Evolutionary conservation across 495 filamentous ascomycete species (phyloP).

Genomic region (Emericellopsis terricola): DNA sequence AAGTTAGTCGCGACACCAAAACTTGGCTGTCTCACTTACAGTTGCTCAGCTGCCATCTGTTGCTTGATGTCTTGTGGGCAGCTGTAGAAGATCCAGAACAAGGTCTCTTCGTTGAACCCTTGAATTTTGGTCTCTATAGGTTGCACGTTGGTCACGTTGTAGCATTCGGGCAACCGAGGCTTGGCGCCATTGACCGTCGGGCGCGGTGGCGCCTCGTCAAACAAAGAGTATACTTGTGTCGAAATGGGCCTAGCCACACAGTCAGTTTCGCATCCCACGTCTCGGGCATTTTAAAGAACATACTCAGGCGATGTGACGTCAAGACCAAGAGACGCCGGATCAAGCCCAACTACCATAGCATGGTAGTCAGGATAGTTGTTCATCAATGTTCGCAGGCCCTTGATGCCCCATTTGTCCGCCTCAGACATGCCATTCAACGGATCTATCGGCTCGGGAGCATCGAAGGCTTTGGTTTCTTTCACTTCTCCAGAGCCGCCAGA

Average conservation of each 20-base stretch:
- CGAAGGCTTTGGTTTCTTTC: constrained; percentile 25
- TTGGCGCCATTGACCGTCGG: constrained; percentile 66
- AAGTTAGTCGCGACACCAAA: background rate
- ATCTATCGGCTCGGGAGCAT: constrained; percentile 22
- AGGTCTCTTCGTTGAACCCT: constrained; percentile 75
- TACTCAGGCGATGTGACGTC: constrained; percentile 70
- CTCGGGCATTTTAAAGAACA: too few relatives aligned
- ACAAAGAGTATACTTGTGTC: constrained; percentile 41
- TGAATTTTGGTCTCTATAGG: constrained; percentile 58
- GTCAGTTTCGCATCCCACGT: too few relatives aligned
- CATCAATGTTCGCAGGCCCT: constrained; percentile 62
- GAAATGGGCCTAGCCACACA: constrained; percentile 18
- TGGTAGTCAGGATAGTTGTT: constrained; percentile 62
- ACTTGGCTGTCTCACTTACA: too few relatives aligned
- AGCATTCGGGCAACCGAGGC: constrained; percentile 64
- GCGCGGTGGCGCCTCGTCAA: constrained; percentile 47
- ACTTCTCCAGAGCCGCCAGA: constrained; percentile 27
- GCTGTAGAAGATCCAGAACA: constrained; percentile 92
- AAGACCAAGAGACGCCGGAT: constrained; percentile 57
- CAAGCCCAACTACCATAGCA: constrained; percentile 57
- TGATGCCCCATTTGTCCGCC: constrained; percentile 63
- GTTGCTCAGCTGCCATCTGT: constrained; percentile 63
- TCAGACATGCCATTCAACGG: constrained; percentile 61
- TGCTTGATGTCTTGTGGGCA: constrained; percentile 71
- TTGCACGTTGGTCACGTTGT: constrained; percentile 74